Base-by-base conservation (phyloP, 768 basidiomycete genomes). In the Amanita pseudoporphyria region DNA sequence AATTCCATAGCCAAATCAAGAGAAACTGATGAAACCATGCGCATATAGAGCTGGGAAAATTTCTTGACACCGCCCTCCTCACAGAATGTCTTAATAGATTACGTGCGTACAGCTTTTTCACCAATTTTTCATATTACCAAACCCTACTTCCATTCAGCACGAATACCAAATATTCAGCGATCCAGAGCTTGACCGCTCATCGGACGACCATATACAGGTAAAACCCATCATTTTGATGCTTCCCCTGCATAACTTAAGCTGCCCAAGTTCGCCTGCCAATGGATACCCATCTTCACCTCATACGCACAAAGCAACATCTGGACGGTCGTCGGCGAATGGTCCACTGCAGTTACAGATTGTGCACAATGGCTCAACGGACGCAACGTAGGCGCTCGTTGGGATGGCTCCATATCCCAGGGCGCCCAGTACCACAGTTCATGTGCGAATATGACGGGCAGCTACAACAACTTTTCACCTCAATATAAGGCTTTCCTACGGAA, bases 301-400 rank as follows among this genome's bases (percentile, higher is more conserved):
- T 85, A 69, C 58, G 70, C 78, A 5, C 52, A 68, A 5, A 63
- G 67, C 9, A 81, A 82, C 54, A 67, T 89, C 28, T 87, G 81
- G 81, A 87, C 84, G 2, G 68, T 88, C 26, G 70, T 82, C 10
- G 87, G 88, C 19, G 89, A 92, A 70, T 92, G 85, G 81, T 84
- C 84, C 13, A 79, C 73, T 18, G 80, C 84, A 0, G 64, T 72
- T 7, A 87, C 84, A 0, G 86, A 87, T 60, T 91, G 87, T 57
- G 82, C 87, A 0, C 64, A 64, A 56, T 90, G 84, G 83, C 69
- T 92, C 6, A 91, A 90, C 59, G 89, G 89, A 0, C 72, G 85
- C 36, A 81, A 80, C 18, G 68, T 75, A 32, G 87, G 87, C 10
- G 67, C 82, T 0, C 72, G 82, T 14, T 87, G 83, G 81, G 83